These are phyloP conservation scores for Rhizoclosmatium sp. DNA, from an alignment of 192 early-diverging fungal genomes.

Conservation along the genomic window DNA sequence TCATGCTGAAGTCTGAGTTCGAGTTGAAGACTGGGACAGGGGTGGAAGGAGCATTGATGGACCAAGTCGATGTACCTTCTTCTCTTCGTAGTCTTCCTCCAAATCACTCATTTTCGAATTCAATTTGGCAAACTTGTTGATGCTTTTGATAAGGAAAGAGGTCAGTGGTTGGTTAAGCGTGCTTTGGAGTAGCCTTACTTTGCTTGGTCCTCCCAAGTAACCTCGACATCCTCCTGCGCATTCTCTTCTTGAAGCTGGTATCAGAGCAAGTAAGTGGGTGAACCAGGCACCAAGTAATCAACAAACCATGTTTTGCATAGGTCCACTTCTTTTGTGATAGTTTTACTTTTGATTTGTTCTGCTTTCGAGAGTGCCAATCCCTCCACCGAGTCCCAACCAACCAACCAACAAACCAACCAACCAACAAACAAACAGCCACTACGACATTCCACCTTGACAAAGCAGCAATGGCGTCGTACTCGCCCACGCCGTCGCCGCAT, in stretches of 20 bases:
- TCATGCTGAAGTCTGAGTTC: not conserved
- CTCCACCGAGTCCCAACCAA: not conserved
- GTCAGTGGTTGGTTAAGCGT: no score
- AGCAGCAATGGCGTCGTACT: no score
- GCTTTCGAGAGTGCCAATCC: not conserved
- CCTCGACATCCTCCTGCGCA: constrained; percentile 72
- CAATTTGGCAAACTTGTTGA: constrained; percentile 92
- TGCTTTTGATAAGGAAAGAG: constrained; percentile 60
- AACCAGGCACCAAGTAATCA: not conserved
- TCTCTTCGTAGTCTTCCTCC: constrained; percentile 79
- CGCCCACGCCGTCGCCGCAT: no score
- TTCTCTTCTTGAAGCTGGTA: constrained; percentile 70
- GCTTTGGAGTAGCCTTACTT: no score
- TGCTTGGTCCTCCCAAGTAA: constrained; percentile 95
- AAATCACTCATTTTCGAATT: constrained; percentile 79
- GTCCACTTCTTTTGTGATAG: not conserved
- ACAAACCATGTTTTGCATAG: not conserved
- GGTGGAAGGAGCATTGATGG: no score
- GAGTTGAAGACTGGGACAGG: no score
- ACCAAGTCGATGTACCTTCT: constrained; percentile 66
- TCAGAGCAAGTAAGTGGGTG: not conserved
- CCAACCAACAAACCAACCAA: not conserved
- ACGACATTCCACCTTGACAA: not conserved
- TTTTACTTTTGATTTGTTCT: not conserved
- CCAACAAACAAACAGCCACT: not conserved